phyloP scores from a whole-genome alignment of 192 early-diverging fungal species.

The Oehlia diaphana region DNA sequence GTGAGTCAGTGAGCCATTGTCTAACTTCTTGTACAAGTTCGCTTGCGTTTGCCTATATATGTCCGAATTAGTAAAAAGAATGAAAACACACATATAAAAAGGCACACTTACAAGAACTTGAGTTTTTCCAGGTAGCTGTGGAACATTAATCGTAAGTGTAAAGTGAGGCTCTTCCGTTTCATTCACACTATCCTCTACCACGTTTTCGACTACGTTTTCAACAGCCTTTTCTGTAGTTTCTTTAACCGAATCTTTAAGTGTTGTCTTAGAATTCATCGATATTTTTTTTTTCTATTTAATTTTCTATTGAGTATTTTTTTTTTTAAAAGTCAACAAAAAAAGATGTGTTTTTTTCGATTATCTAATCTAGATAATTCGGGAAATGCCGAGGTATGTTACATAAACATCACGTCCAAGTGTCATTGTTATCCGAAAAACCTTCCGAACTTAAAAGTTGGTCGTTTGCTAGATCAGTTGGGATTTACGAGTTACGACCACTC shows the following conservation, averaged over 20 bases:
- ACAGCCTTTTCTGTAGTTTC: neutral
- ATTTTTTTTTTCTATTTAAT: too few species aligned
- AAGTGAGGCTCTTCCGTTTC: slow-evolving; percentile 20
- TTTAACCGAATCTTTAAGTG: neutral
- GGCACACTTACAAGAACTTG: slow-evolving; percentile 25
- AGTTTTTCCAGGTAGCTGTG: slow-evolving; percentile 34
- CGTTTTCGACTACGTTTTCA: neutral
- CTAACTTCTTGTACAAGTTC: slow-evolving; percentile 87
- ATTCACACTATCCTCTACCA: neutral
- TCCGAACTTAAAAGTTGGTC: too few species aligned
- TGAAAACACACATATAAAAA: neutral
- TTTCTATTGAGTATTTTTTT: too few species aligned
- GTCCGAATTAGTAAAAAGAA: neutral
- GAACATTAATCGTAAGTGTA: slow-evolving; percentile 41
- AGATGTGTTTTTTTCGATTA: too few species aligned
- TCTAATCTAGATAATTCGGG: too few species aligned
- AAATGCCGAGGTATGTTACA: too few species aligned
- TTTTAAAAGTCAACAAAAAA: too few species aligned
- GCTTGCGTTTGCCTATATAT: slow-evolving; percentile 58
- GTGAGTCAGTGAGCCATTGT: slow-evolving; percentile 82
- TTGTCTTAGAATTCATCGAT: neutral
- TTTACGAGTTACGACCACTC: too few species aligned
- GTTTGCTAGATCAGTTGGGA: too few species aligned
- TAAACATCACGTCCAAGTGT: too few species aligned
- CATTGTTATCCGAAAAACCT: too few species aligned